Evolutionary conservation across 352 stramenopile genomes (phyloP), one percentile per base, ranked within the genome.

Genomic region (Blastocystis sp.): DNA sequence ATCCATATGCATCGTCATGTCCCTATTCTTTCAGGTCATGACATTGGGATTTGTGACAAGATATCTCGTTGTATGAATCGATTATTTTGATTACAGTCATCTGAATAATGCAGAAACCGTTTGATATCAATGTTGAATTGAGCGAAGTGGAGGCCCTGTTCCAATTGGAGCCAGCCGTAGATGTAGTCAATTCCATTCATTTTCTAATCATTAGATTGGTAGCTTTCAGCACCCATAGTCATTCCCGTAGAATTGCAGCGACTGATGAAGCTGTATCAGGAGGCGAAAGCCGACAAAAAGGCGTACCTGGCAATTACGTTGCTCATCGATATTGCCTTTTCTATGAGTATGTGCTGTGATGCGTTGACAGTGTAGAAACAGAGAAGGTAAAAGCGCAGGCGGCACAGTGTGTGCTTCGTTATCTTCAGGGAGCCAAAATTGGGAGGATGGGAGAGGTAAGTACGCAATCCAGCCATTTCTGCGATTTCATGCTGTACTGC

Each of bases 171-270:
- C 3, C n/a, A 21, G 28, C 9, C 7, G 7, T 19, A 54, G 54
- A 57, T 40, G 64, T 71, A 19, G 28, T 60, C 40, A 52, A n/a
- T 76, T 48, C 2, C 21, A 28, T 59, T 57, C 7, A 1, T 59
- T 52, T 40, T 10, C 7, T 76, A n/a, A 76, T 76, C 28, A 17
- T 34, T 76, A 76, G 66, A 38, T 24, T n/a, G 40, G 66, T 76
- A 76, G 6, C n/a, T 57, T 17, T 17, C 19, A 57, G 6, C 38
- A 52, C 24, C 19, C 21, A 28, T 38, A 21, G 28, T 76, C 24
- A 11, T 57, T 17, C 21, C 14, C 28, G 21, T 76, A 76, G 66
- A 76, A 21, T 40, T 59, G 3, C 1, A 38, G 10, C 40, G 28
- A 11, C 48, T 59, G n/a, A 21, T 76, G n/a, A n/a, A 14, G 4